Conservation (phyloP, 331 rosid species). For the Acacia pycnantha region DNA sequence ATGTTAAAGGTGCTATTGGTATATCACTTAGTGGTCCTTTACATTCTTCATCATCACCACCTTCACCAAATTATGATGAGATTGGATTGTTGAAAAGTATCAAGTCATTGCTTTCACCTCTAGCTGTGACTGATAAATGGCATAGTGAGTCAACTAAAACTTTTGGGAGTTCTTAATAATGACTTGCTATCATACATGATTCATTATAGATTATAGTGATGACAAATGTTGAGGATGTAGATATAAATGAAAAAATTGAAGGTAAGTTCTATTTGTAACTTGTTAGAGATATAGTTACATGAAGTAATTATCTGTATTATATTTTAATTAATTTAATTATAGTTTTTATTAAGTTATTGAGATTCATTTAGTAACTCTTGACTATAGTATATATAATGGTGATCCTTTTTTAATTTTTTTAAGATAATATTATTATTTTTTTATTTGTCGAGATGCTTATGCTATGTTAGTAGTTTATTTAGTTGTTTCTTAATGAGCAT, state of each 20-base stretch:
- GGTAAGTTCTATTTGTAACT: neutral
- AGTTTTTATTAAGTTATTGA: no score
- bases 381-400: no score
- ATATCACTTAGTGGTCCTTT: neutral
- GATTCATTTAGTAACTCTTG: no score
- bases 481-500: neutral
- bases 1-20: neutral
- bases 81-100: slow-evolving; percentile 2
- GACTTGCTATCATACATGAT: neutral
- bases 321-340: no score
- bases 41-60: slow-evolving; percentile 6
- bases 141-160: neutral
- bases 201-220: neutral
- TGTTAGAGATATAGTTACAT: neutral
- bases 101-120: neutral
- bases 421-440: no score
- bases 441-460: no score
- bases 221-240: neutral
- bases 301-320: neutral
- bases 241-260: neutral
- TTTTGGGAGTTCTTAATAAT: neutral
- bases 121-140: neutral
- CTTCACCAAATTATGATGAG: slow-evolving; percentile 32
- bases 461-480: neutral
- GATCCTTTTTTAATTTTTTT: no score